Conservation (phyloP, 176 grass and related monocot genomes). For the Stipa capillata region DNA sequence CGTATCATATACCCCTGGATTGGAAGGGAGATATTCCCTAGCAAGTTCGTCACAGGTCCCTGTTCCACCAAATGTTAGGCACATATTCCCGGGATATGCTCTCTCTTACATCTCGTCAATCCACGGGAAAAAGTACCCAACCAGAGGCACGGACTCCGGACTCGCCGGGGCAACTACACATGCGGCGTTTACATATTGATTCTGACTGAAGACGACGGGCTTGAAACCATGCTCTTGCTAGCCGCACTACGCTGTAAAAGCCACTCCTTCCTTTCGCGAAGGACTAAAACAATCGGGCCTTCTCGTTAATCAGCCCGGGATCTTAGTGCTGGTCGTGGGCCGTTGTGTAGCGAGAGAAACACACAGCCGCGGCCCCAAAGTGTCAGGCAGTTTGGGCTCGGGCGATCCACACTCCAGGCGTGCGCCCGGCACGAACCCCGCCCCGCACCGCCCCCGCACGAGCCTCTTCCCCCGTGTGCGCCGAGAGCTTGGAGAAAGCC, state of each 20-base stretch:
- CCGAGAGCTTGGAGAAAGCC: slow-evolving; percentile 20
- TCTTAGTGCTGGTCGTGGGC: too few relatives aligned
- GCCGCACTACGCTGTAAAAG: too few relatives aligned
- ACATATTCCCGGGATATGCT: slow-evolving; percentile 31
- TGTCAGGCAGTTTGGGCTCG: neutral
- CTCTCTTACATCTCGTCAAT: neutral
- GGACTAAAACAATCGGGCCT: too few relatives aligned
- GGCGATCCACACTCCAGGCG: neutral
- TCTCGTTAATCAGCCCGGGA: too few relatives aligned
- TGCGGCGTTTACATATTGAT: neutral
- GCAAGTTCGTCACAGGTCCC: neutral
- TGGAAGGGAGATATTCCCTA: slow-evolving; percentile 17
- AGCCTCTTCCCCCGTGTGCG: neutral
- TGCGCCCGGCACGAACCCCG: neutral
- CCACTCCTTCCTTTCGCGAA: too few relatives aligned
- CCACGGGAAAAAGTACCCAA: slow-evolving; percentile 5
- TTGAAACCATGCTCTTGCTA: too few relatives aligned
- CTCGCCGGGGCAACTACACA: too few relatives aligned
- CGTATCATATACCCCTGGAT: neutral
- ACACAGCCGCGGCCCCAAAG: neutral
- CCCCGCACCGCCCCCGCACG: neutral
- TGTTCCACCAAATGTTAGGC: neutral
- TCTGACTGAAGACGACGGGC: neutral
- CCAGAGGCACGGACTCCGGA: too few relatives aligned
- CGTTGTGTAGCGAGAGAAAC: neutral